Percentiles rank a stretch among this genome's conserved stretches.
Evolutionary conservation across 163 green algal genomes (phyloP).

Genomic region (Coccomyxa subellipsoidea): DNA sequence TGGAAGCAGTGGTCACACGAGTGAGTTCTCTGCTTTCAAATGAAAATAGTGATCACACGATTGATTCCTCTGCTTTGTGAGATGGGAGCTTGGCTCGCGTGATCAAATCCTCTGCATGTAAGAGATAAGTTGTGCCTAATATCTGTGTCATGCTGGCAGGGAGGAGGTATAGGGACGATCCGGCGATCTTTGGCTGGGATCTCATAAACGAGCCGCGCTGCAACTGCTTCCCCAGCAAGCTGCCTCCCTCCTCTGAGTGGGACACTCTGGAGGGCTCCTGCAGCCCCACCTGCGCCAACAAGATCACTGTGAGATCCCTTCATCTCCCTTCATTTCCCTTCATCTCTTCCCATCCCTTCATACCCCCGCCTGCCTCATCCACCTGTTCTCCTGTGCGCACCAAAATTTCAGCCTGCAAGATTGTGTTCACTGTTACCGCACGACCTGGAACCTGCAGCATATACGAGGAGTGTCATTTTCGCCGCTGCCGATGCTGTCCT

Average conservation of each 20-base stretch:
- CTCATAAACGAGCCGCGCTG: conserved; percentile 74
- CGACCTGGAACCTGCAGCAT: no score
- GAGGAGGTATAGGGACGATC: conserved; percentile 47
- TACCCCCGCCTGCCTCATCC: no score
- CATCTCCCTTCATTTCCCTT: background rate
- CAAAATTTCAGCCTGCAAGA: background rate
- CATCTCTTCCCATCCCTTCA: background rate
- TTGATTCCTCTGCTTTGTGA: no score
- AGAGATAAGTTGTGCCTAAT: no score
- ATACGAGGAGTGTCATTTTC: no score
- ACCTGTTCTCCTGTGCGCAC: no score
- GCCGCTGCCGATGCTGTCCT: no score
- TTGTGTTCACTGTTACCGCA: background rate
- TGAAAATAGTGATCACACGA: no score
- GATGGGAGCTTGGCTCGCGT: no score
- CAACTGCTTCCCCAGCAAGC: conserved; percentile 36
- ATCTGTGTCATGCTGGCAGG: conserved; percentile 3
- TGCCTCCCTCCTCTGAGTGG: conserved; percentile 18
- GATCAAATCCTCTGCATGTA: no score
- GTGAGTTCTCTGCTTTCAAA: no score
- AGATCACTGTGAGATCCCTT: background rate
- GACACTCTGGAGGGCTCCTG: conserved; percentile 2
- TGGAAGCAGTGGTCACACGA: no score
- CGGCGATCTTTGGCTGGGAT: conserved; percentile 62
- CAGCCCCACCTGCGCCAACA: background rate